Conservation (phyloP, 2,329 filamentous ascomycete species). For the Metarhizium album region DNA sequence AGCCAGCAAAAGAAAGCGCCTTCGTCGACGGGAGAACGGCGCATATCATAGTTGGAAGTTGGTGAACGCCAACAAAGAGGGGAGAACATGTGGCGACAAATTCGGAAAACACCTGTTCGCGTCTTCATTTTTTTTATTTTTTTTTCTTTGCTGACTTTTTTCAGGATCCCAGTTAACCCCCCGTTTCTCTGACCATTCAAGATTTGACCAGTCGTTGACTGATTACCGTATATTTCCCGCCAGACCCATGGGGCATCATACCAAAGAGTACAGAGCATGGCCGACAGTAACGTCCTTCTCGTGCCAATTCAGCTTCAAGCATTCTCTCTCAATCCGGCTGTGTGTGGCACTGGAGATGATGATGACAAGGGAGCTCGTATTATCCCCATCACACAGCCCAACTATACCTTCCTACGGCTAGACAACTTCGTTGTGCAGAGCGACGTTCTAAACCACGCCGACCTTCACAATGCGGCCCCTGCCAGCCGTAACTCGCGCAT, state of each 20-base stretch:
- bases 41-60: background rate
- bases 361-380: slow-evolving; percentile 16
- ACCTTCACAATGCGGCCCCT: slow-evolving; percentile 25
- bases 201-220: background rate
- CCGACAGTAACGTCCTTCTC: background rate
- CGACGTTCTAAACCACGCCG: slow-evolving; percentile 26
- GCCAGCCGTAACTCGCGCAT: slow-evolving; percentile 22
- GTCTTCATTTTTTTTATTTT: background rate
- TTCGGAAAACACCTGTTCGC: background rate
- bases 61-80: too few species aligned
- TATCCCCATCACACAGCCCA: slow-evolving; percentile 32
- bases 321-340: slow-evolving; percentile 18
- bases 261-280: background rate
- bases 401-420: slow-evolving; percentile 33
- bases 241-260: background rate
- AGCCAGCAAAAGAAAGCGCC: background rate
- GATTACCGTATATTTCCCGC: background rate
- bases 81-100: background rate
- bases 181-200: background rate
- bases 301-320: slow-evolving; percentile 23
- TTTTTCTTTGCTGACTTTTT: background rate
- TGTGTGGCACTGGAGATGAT: slow-evolving; percentile 15
- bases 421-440: slow-evolving; percentile 22
- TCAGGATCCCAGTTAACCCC: background rate
- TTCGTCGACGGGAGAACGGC: background rate